Evolutionary conservation across 495 filamentous ascomycete species (phyloP).

Genomic region (Delitschia confertaspora): DNA sequence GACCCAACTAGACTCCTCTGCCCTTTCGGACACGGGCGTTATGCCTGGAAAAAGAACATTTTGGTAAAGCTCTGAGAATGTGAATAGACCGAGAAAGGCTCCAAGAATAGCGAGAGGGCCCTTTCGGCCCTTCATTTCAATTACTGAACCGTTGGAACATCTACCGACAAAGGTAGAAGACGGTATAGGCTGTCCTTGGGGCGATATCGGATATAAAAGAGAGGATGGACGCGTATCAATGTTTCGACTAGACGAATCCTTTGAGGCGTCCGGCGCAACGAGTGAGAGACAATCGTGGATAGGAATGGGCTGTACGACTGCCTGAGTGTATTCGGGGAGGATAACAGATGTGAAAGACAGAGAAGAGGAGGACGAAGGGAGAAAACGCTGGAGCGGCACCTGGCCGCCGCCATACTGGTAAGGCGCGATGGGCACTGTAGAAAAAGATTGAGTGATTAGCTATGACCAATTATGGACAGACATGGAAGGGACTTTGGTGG

Average conservation of each 20-base stretch:
- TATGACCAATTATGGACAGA: constrained; percentile 7
- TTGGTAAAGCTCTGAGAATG: constrained; percentile 35
- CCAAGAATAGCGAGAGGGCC: constrained; percentile 12
- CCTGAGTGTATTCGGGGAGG: constrained; percentile 18
- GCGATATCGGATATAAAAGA: constrained; percentile 5
- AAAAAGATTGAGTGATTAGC: constrained; percentile 18
- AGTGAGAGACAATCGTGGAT: not conserved
- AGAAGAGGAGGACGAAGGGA: constrained; percentile 7
- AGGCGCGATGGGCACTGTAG: constrained; percentile 25
- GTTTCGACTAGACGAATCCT: constrained; percentile 4
- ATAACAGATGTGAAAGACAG: constrained; percentile 6
- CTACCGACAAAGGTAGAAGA: constrained; percentile 2
- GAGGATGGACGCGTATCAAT: constrained; percentile 18
- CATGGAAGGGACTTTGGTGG: not conserved
- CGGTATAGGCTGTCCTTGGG: constrained; percentile 4
- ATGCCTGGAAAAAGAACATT: constrained; percentile 39
- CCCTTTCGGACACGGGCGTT: constrained; percentile 37
- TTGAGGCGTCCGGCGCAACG: constrained; percentile 20
- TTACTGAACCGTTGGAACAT: constrained; percentile 4
- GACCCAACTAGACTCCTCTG: constrained; percentile 61
- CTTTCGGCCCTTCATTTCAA: constrained; percentile 24
- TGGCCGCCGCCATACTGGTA: constrained; percentile 26
- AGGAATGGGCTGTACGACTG: constrained; percentile 7
- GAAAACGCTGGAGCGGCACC: constrained; percentile 19
- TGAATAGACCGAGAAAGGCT: constrained; percentile 22